Evolutionary conservation across 2,329 filamentous ascomycete genomes (phyloP), one percentile per base, ranked within the genome.

Genomic region (Trichoderma aggressivum): DNA sequence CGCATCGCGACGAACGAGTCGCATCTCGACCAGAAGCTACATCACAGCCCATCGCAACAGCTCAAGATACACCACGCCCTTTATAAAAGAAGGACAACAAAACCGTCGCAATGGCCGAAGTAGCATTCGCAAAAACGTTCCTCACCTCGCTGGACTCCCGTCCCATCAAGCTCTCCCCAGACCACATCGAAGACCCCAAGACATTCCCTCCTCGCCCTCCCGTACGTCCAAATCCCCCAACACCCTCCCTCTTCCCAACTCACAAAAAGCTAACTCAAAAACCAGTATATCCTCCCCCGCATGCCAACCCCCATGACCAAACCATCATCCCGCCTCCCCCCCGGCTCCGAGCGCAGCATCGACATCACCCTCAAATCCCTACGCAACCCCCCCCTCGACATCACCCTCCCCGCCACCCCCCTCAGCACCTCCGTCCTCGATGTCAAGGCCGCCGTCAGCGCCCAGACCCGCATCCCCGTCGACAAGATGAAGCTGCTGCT

Each of bases 151-250:
- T 98, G 73, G 94, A 97, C 82, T 88, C 90, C 72, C 90, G 91
- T 63, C 92, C 94, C 8, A 81, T 90, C 76, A 97, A 94, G 85
- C 88, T 98, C 74, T 90, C 91, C n/a, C 86, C 92, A 74, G 94
- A 98, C 81, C 92, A 98, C 89, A 90, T 97, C 81, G 93, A 95
- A 82, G 93, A 98, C 79, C 90, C 93, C 63, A 90, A 90, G 77
- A 89, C 87, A 75, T 94, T 95, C 79, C 92, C 93, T 28, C 85
- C 92, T 30, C 89, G 92, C 73, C 86, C 90, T 74, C 91, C 94
- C 18, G 95, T 98, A 88, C 43, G 78, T 75, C 32, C 16, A 18
- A 34, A n/a, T 32, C 14, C 2, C 55, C 58, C 21, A 34, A 14
- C n/a, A 6, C 24, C 5, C 28, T 43, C 16, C 26, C 7, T 11